Conservation (phyloP, 2,329 filamentous ascomycete species). For the Magnaporthiopsis rhizophila region DNA sequence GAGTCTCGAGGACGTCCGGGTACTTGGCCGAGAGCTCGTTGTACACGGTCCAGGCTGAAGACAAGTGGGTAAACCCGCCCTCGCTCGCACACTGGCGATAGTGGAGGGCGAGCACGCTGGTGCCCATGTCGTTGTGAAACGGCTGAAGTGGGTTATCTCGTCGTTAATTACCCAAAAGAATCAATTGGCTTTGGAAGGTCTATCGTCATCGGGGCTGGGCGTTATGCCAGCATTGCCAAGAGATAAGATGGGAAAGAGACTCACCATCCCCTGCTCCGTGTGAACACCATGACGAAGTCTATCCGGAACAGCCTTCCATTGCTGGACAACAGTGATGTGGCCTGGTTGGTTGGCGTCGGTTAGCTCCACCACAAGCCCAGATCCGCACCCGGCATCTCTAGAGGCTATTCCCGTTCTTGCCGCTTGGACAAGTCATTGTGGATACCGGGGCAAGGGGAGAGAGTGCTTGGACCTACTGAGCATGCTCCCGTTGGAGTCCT, state of each 20-base stretch:
- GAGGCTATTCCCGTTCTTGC: background rate
- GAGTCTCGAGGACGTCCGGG: constrained; percentile 28
- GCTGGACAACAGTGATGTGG: constrained; percentile 38
- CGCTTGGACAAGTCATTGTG: background rate
- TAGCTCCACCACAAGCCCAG: background rate
- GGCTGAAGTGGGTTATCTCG: constrained; percentile 22
- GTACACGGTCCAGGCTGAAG: constrained; percentile 34
- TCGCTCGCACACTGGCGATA: constrained; percentile 32
- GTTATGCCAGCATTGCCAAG: background rate
- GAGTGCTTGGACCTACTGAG: constrained; percentile 28
- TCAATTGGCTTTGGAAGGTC: too few relatives aligned
- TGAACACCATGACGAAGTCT: constrained; percentile 41
- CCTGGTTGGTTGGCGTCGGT: constrained; percentile 20
- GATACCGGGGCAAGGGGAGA: background rate
- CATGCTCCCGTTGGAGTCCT: constrained; percentile 39
- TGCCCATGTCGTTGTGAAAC: constrained; percentile 46
- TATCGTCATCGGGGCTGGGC: too few relatives aligned
- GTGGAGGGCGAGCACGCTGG: constrained; percentile 38
- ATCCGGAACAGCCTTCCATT: constrained; percentile 32
- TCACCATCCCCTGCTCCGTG: constrained; percentile 35
- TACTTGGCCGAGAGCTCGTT: constrained; percentile 30
- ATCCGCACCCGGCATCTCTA: background rate
- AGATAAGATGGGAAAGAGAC: constrained; percentile 11
- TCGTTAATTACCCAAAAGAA: background rate
- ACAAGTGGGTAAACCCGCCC: constrained; percentile 38